These are phyloP conservation scores for Tranzscheliella williamsii DNA, from an alignment of 1,284 basidiomycete genomes.

Conservation along the genomic window DNA sequence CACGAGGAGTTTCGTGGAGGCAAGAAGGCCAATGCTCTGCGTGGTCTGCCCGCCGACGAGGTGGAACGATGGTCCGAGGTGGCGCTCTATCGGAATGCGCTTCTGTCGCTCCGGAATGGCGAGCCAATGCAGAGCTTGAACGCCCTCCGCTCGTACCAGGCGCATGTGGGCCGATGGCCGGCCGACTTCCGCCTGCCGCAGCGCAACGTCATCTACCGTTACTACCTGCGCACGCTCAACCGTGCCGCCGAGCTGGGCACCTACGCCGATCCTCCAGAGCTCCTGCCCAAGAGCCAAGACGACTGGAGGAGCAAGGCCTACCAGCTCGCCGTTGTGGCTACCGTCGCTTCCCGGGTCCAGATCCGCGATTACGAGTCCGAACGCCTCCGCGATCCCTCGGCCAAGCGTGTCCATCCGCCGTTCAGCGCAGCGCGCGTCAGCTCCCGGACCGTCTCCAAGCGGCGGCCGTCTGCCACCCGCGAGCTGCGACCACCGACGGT, in stretches of 20 bases:
- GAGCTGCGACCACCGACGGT: slow-evolving; percentile 31
- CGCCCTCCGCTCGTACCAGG: slow-evolving; percentile 56
- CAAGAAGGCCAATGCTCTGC: slow-evolving; percentile 47
- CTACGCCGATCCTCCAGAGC: slow-evolving; percentile 35
- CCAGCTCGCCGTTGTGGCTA: slow-evolving; percentile 41
- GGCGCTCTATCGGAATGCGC: slow-evolving; percentile 56
- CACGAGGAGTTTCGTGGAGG: slow-evolving; percentile 54
- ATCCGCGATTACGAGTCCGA: slow-evolving; percentile 49
- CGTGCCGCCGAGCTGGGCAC: slow-evolving; percentile 34
- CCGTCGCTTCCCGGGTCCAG: slow-evolving; percentile 47
- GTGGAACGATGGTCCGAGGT: slow-evolving; percentile 57
- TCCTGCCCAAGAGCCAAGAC: slow-evolving; percentile 26
- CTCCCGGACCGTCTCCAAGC: slow-evolving; percentile 50
- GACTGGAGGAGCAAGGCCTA: slow-evolving; percentile 52
- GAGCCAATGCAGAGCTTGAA: slow-evolving; percentile 40
- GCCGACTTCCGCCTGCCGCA: slow-evolving; percentile 54
- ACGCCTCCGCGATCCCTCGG: slow-evolving; percentile 32
- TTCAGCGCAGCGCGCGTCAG: slow-evolving; percentile 27
- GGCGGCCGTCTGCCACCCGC: slow-evolving; percentile 38
- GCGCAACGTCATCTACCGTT: slow-evolving; percentile 52
- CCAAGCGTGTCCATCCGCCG: slow-evolving; percentile 16
- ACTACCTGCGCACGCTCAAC: slow-evolving; percentile 51
- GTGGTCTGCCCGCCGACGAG: slow-evolving; percentile 54
- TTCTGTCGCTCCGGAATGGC: slow-evolving; percentile 46
- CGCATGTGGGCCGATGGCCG: slow-evolving; percentile 54